phyloP scores from a whole-genome alignment of 495 filamentous ascomycete genomes.

The Elaphomyces granulatus region DNA sequence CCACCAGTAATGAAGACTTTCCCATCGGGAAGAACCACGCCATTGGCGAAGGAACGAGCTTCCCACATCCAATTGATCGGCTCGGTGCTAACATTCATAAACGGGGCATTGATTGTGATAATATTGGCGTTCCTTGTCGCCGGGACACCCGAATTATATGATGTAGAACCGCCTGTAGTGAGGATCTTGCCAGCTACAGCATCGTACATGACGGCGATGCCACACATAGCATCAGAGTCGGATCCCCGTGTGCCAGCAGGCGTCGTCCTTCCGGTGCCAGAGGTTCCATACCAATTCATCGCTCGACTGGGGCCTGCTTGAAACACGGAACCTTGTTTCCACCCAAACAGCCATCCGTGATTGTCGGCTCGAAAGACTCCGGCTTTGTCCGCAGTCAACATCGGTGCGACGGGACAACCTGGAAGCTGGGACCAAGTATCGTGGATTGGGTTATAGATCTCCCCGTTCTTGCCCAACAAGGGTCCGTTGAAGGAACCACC shows the following conservation, averaged over 20 bases:
- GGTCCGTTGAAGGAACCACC: constrained; percentile 42
- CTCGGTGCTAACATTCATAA: constrained; percentile 13
- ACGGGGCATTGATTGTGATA: constrained; percentile 30
- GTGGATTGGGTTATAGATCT: constrained; percentile 33
- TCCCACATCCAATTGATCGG: constrained; percentile 29
- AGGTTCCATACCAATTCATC: constrained; percentile 45
- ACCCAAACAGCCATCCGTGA: constrained; percentile 48
- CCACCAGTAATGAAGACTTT: constrained; percentile 42
- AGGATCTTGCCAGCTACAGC: constrained; percentile 40
- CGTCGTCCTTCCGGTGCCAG: constrained; percentile 21
- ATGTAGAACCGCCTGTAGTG: constrained; percentile 32
- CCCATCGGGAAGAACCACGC: constrained; percentile 42
- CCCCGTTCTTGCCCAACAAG: constrained; percentile 34
- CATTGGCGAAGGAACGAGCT: constrained; percentile 37
- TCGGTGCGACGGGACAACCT: constrained; percentile 25
- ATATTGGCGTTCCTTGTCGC: constrained; percentile 31
- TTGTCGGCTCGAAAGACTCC: constrained; percentile 37
- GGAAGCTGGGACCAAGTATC: constrained; percentile 26
- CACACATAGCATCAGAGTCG: constrained; percentile 39
- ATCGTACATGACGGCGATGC: constrained; percentile 43
- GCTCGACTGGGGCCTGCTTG: constrained; percentile 40
- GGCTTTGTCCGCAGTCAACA: constrained; percentile 36
- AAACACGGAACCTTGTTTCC: constrained; percentile 40
- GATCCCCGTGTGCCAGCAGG: constrained; percentile 19
- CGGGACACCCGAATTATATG: constrained; percentile 28